Base-by-base conservation (phyloP, 2,329 filamentous ascomycete species). In the Colletotrichum sp. region DNA sequence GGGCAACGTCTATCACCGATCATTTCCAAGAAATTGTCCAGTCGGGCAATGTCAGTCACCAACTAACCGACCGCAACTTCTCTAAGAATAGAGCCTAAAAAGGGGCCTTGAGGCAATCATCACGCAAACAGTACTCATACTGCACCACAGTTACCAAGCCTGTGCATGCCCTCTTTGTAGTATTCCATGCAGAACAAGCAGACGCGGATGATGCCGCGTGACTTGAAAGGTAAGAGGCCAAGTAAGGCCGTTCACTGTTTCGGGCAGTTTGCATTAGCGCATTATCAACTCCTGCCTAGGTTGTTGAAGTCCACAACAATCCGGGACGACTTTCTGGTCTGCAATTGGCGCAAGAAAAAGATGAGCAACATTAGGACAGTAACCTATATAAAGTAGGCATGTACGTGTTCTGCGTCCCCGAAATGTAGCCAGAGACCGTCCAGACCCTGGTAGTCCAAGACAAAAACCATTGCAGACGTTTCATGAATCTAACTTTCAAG, bases 321-420 rank as follows among this genome's bases (percentile, higher is more conserved):
- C n/a, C n/a, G 2, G 10, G 43, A 48, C n/a, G 43, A 48, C 18
- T 48, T 21, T 12, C n/a, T 48, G 6, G 43, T 48, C 43, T 48
- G 43, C 2, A 48, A 48, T 21, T 48, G 3, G 43, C 43, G 10
- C 10, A 48, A 48, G n/a, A 48, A 21, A 21, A 4, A 21, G 18
- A 48, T 1, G 0, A 8, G n/a, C 10, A 48, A 4, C 0, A 6
- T 48, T 1, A 7, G 0, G n/a, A 48, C 2, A 21, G 43, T 0
- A n/a, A 48, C n/a, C 18, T 48, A 0, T 8, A 21, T 21, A 9
- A 38, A 8, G 36, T 38, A 48, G 43, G 5, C 18, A 21, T 21
- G 10, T 7, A 3, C 3, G 3, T 21, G 43, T 48, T 48, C 43
- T 48, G 10, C 18, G 18, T 21, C 2, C 43, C 18, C n/a, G 43